Base-by-base conservation (phyloP, 2,329 filamentous ascomycete species). In the Thermoascus crustaceus region DNA sequence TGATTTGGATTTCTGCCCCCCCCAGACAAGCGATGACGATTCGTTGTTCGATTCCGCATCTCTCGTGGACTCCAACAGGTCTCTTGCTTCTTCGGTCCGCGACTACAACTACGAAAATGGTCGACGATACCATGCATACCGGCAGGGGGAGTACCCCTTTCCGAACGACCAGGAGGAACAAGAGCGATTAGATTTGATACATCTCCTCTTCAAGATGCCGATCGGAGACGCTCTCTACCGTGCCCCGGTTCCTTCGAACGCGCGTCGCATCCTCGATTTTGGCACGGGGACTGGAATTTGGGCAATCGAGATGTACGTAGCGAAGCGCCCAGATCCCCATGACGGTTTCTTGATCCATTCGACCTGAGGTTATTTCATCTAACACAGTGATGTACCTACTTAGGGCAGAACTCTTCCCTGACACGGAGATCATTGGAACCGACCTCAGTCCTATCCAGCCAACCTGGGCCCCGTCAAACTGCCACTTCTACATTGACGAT, bases 201-300 rank as follows among this genome's bases (percentile, higher is more conserved):
- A 60, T 36, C 52, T 53, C 20, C 44, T 51, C 26, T 52, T 47
- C 23, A 37, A 32, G 5, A 37, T 53, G 16, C 31, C 46, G 9
- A 40, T 50, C 22, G 44, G 45, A 20, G 50, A 45, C 22, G 48
- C 46, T 9, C 44, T 58, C 10, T 52, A 48, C 32, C 45, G 49
- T 17, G 52, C 57, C 11, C 57, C 57, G 5, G 47, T 60, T 27
- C 31, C 37, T 7, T 38, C 42, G 8, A 31, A 37, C 9, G 30
- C 55, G 7, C 30, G 38, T 4, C 53, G 50, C 4, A 52, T 64
- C 5, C 53, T 73, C 1, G 70, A 73, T 47, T 47, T 68, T 17
- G 68, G 68, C n/a, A 71, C 67, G 2, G 69, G 69, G 0, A 72
- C 68, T 2, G 68, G 68, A n/a, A n/a, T 11, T 53, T 61, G 32